Conservation (phyloP, 2,329 filamentous ascomycete genomes). For the Alternaria dauci region DNA sequence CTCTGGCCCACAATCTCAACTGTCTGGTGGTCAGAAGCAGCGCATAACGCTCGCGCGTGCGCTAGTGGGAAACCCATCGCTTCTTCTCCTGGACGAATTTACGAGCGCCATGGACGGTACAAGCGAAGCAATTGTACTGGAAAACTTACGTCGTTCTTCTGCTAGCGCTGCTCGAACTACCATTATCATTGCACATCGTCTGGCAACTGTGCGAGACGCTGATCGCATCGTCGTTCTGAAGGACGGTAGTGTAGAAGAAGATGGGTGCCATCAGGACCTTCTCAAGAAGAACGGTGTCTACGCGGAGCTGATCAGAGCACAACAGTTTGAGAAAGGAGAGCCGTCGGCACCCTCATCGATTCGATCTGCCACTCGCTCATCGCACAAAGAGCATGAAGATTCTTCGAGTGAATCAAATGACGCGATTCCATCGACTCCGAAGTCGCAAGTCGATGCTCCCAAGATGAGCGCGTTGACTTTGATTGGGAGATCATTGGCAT, state of each 20-base stretch:
- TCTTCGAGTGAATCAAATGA: constrained; percentile 3
- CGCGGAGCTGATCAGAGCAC: constrained; percentile 44
- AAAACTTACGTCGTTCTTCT: constrained; percentile 44
- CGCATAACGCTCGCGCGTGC: constrained; percentile 50
- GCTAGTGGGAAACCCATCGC: constrained; percentile 42
- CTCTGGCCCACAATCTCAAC: constrained; percentile 43
- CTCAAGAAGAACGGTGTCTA: constrained; percentile 41
- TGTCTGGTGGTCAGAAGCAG: constrained; percentile 52
- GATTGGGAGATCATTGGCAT: constrained; percentile 33
- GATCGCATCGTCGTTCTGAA: constrained; percentile 50
- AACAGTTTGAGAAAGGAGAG: constrained; percentile 46
- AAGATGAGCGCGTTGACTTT: constrained; percentile 29
- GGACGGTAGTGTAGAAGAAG: constrained; percentile 43
- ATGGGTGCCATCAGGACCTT: constrained; percentile 44
- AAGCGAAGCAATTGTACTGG: constrained; percentile 44
- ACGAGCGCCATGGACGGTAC: constrained; percentile 45
- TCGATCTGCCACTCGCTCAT: constrained; percentile 24
- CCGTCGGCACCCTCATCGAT: constrained; percentile 35
- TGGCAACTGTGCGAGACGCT: constrained; percentile 50
- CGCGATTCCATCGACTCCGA: background rate
- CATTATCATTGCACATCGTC: constrained; percentile 49
- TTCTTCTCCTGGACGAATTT: constrained; percentile 50
- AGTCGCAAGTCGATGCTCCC: background rate
- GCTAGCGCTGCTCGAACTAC: constrained; percentile 41
- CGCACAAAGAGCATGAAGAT: constrained; percentile 24